Evolutionary conservation across 108 stramenopile genomes (phyloP).

Genomic region (Skeletonema tropicum): DNA sequence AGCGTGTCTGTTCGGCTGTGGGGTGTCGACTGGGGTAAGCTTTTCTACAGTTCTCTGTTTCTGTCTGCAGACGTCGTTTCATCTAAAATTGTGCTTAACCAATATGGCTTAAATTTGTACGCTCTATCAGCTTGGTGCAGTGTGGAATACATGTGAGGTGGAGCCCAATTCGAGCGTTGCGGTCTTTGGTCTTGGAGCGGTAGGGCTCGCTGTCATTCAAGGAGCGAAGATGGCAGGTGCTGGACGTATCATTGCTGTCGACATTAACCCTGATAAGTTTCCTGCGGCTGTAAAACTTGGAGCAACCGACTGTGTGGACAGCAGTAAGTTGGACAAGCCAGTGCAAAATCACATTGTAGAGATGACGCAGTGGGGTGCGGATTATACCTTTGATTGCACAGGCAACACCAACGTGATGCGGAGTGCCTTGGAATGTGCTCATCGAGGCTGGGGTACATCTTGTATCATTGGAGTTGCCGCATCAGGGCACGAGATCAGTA

Average conservation of each 20-base stretch:
- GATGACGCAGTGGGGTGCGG: conserved; percentile 95
- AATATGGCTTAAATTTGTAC: too few relatives aligned
- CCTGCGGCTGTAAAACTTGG: conserved; percentile 71
- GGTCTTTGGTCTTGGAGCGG: conserved; percentile 89
- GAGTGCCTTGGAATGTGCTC: conserved; percentile 87
- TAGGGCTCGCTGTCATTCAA: conserved; percentile 86
- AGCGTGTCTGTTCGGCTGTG: conserved; percentile 91
- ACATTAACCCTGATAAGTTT: conserved; percentile 76
- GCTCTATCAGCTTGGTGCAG: conserved; percentile 60
- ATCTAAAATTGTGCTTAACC: too few relatives aligned
- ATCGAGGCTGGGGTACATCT: conserved; percentile 89
- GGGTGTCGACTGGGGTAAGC: conserved; percentile 72
- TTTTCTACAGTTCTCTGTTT: too few relatives aligned
- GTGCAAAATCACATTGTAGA: conserved; percentile 84
- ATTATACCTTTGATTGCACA: conserved; percentile 97
- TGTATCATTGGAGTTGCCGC: conserved; percentile 97
- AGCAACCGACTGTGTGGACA: conserved; percentile 95
- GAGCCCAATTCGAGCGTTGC: conserved; percentile 77
- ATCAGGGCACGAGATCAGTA: conserved; percentile 93
- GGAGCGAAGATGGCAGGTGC: conserved; percentile 81
- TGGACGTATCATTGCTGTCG: conserved; percentile 74
- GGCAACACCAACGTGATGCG: conserved; percentile 95
- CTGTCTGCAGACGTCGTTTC: too few relatives aligned
- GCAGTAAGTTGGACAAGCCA: conserved; percentile 77
- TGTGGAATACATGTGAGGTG: conserved; percentile 81